phyloP scores from a whole-genome alignment of 306 rosid genomes.

The Astragalus glycyphyllos region DNA sequence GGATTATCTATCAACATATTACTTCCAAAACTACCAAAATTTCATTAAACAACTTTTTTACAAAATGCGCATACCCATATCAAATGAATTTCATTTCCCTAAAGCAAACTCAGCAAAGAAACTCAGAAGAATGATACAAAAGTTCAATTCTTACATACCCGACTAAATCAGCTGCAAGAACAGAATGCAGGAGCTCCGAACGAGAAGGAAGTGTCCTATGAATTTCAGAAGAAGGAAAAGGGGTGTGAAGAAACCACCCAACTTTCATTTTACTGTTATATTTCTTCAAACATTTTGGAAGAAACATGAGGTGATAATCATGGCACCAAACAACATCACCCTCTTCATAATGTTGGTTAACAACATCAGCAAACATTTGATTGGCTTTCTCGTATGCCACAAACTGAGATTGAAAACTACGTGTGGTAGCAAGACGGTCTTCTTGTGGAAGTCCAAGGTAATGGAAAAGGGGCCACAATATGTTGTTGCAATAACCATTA shows the following conservation, averaged over 20 bases:
- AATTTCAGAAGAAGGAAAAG: slow-evolving; percentile 98
- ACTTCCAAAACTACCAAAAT: background rate
- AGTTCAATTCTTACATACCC: slow-evolving; percentile 63
- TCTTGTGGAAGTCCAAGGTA: slow-evolving; percentile 97
- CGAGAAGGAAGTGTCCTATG: slow-evolving; percentile 93
- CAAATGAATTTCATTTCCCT: slow-evolving; percentile 8
- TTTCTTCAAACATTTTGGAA: slow-evolving; percentile 88
- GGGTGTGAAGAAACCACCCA: slow-evolving; percentile 99
- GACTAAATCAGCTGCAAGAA: slow-evolving; percentile 93
- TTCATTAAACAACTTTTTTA: too few relatives aligned
- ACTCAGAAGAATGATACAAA: slow-evolving; percentile 2
- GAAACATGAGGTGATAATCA: slow-evolving; percentile 97
- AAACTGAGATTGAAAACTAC: slow-evolving; percentile 91
- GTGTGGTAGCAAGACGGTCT: slow-evolving; percentile 94
- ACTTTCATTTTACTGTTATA: slow-evolving; percentile 81
- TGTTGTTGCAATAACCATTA: slow-evolving; percentile 97
- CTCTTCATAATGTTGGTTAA: slow-evolving; percentile 77
- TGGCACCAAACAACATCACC: slow-evolving; percentile 99
- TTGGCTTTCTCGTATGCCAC: slow-evolving; percentile 92
- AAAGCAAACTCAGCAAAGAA: slow-evolving; percentile 6
- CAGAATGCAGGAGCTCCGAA: slow-evolving; percentile 83
- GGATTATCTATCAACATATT: background rate
- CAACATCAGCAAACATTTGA: slow-evolving; percentile 92
- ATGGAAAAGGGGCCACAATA: slow-evolving; percentile 97
- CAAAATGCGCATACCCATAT: too few relatives aligned